Evolutionary conservation across 768 basidiomycete genomes (phyloP), one percentile per base, ranked within the genome.

Genomic region (Lyophyllum shimeji): DNA sequence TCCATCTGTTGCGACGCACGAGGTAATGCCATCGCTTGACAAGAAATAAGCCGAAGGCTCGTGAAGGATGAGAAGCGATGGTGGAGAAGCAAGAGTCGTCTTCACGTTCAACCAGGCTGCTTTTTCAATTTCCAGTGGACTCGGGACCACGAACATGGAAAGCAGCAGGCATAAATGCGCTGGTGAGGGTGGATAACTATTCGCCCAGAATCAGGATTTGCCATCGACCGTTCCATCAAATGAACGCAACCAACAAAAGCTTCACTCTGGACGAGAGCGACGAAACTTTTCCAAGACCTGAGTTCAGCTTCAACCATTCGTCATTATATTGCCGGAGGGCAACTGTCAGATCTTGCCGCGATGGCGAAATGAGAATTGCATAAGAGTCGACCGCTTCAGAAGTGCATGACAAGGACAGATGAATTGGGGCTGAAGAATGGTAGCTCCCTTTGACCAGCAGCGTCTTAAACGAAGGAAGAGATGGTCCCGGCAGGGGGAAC

Each of bases 391-490:
- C 67, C 8, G 64, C 63, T 52, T 71, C 66, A 11, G 68, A 58
- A 5, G 74, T 57, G 57, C 76, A 72, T 0, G 88, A 87, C 25
- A 89, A 67, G 37, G 81, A 77, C 33, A 91, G 74, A 59, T 89
- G 84, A 46, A 93, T 72, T 3, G 88, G 88, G 5, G 88, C 85
- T 3, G 90, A 86, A 18, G 86, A 69, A 49, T 82, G 84, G 64
- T 84, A 87, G 0, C 73, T 56, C 0, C 90, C 90, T 23, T 80
- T 75, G 29, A 92, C 69, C 12, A 92, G 72, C n/a, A 91, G 66
- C 4, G 82, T 77, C 17, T 67, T 70, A 70, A 83, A 89, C 1
- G 60, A 61, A 3, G 89, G 87, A n/a, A 89, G 68, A 7, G 64
- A 45, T 17, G 81, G 79, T 2, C 72, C 73, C 18, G 64, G 63